Evolutionary conservation across 371 early-diverging fungal species (phyloP), one percentile per base, ranked within the genome.

Genomic region (Apophysomyces sp.): DNA sequence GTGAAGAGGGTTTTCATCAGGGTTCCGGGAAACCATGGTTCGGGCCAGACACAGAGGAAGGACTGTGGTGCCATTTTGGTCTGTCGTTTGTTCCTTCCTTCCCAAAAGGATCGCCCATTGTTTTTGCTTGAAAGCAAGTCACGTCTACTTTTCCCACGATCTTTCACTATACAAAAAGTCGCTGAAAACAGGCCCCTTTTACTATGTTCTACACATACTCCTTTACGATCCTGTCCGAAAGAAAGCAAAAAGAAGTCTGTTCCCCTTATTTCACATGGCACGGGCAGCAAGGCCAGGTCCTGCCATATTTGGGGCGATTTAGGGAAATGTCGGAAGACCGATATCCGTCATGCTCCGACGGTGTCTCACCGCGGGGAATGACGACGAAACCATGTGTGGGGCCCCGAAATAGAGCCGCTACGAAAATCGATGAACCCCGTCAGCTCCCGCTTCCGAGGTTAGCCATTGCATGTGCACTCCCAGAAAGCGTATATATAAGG

Each of bases 361-460:
- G 24, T 18, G 44, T 44, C 44, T 44, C 44, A 18, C 44, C 44
- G 44, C 44, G 44, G 44, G 9, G 44, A 18, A 44, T 44, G 44
- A 44, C 44, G 44, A 44, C 15, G 44, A 44, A 44, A 44, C 44
- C 44, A 44, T 44, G 44, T 44, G 44, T 44, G 44, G 44, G 44
- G 44, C 44, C 44, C 44, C 44, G 44, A 44, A 44, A 44, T 44
- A 44, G 44, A 44, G 44, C 44, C 44, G 44, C 21, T n/a, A 44
- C 44, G 44, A 44, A 44, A 44, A 44, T 44, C 44, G 44, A 44
- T 18, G 44, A 44, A 44, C 44, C 44, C 44, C 44, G 44, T 44
- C 44, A 44, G 44, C 44, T 44, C 44, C 44, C 44, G 44, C 44
- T 44, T 44, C 44, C 44, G 44, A 44, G 44, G 44, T 44, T 44